Percentiles rank a stretch among this genome's conserved stretches.
phyloP scores from a whole-genome alignment of 2,329 filamentous ascomycete species.

The Fusarium ambrosium region DNA sequence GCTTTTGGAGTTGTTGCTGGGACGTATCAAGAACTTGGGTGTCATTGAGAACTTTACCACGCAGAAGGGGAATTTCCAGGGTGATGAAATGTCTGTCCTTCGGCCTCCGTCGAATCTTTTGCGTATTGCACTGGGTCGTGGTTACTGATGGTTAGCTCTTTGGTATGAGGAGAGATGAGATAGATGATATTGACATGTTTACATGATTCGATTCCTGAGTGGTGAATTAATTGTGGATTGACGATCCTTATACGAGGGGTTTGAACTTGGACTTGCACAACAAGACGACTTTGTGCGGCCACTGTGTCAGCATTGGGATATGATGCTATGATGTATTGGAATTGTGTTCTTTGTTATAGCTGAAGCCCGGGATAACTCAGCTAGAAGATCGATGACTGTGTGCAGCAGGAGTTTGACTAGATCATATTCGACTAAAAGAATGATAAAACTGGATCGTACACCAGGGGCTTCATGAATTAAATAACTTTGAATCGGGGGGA shows the following conservation, averaged over 20 bases:
- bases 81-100: neutral
- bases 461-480: neutral
- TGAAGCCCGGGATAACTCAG: too few species aligned
- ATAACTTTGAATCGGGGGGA: neutral
- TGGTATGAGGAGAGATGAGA: neutral
- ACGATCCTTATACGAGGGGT: neutral
- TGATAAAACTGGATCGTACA: neutral
- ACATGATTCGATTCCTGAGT: neutral
- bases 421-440: neutral
- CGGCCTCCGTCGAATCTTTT: constrained; percentile 3
- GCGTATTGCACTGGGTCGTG: constrained; percentile 6
- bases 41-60: constrained; percentile 41
- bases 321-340: too few species aligned
- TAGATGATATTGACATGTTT: neutral
- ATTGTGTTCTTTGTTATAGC: too few species aligned
- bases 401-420: neutral
- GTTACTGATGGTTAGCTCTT: neutral
- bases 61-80: constrained; percentile 39
- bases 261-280: neutral
- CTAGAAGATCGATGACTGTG: too few species aligned
- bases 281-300: too few species aligned
- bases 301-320: too few species aligned
- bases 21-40: constrained; percentile 42
- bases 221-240: neutral
- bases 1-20: constrained; percentile 46